Evolutionary conservation across 768 basidiomycete species (phyloP).

Genomic region (Lentinula detonsa): DNA sequence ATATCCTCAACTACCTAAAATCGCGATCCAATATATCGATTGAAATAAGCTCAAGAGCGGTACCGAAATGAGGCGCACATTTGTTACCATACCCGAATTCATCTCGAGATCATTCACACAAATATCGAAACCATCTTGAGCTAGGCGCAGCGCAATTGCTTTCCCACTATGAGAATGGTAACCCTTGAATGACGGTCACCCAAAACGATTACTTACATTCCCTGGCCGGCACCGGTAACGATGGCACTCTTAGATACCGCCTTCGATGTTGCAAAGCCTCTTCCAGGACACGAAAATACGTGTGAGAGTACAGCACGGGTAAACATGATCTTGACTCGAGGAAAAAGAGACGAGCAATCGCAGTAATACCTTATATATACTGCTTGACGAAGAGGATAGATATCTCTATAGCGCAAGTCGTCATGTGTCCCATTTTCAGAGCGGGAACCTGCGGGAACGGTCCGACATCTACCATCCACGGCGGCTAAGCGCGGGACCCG

Average conservation of each 20-base stretch:
- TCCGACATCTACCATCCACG: no score
- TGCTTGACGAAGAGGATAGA: no score
- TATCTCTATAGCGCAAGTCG: no score
- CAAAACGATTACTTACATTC: not conserved
- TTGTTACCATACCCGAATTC: slow-evolving; percentile 14
- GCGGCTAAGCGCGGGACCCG: no score
- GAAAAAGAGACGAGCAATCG: not conserved
- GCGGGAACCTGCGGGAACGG: no score
- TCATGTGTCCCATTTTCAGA: no score
- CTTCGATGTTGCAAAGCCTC: not conserved
- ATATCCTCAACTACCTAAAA: slow-evolving; percentile 16
- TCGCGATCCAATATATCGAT: not conserved
- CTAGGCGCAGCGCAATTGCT: slow-evolving; percentile 31
- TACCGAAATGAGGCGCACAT: not conserved
- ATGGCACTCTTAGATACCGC: not conserved
- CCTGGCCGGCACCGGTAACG: slow-evolving; percentile 3
- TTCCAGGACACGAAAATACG: not conserved
- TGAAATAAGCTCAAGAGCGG: no score
- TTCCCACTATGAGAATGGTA: slow-evolving; percentile 16
- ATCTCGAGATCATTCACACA: slow-evolving; percentile 25
- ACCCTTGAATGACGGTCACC: not conserved
- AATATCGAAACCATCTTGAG: slow-evolving; percentile 29
- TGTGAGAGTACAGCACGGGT: not conserved
- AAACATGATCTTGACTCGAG: not conserved
- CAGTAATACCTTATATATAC: no score